These are phyloP conservation scores for Phytophthora colocasiae DNA, from an alignment of 352 stramenopile genomes.

Conservation along the genomic window DNA sequence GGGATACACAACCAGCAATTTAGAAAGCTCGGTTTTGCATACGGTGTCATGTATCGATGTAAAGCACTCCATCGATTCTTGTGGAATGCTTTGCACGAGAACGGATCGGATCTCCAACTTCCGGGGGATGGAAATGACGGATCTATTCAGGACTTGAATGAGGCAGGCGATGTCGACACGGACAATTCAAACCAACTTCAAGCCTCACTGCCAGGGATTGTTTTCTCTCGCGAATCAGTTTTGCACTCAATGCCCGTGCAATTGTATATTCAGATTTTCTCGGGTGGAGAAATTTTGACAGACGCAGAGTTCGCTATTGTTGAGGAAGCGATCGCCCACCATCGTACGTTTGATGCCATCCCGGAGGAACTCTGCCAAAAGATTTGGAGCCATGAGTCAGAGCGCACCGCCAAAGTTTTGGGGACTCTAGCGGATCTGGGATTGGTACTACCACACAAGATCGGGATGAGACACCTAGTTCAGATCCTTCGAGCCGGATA, in stretches of 20 bases:
- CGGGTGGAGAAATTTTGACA: constrained; percentile 65
- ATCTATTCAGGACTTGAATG: constrained; percentile 47
- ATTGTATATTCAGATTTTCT: constrained; percentile 85
- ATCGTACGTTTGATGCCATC: constrained; percentile 54
- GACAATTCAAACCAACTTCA: constrained; percentile 1
- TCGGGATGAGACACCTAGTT: constrained; percentile 83
- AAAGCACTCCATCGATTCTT: constrained; percentile 82
- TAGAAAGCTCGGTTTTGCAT: constrained; percentile 78
- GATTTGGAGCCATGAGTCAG: constrained; percentile 75
- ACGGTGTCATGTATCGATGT: constrained; percentile 86
- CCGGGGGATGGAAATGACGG: constrained; percentile 51
- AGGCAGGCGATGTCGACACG: constrained; percentile 18
- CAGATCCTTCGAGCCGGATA: constrained; percentile 76
- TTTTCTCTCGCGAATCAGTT: constrained; percentile 81
- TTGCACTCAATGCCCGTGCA: constrained; percentile 81
- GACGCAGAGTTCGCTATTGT: constrained; percentile 59
- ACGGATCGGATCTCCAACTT: constrained; percentile 42
- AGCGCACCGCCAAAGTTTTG: constrained; percentile 75
- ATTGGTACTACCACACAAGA: constrained; percentile 78
- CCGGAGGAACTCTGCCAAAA: constrained; percentile 57
- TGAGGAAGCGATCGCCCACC: constrained; percentile 59
- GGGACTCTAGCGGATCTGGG: constrained; percentile 73
- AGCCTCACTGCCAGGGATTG: constrained; percentile 41
- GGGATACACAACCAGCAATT: constrained; percentile 73
- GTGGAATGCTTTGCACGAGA: constrained; percentile 68